Evolutionary conservation across 495 filamentous ascomycete genomes (phyloP), one percentile per base, ranked within the genome.

Genomic region (Beverwykella pulmonaria): DNA sequence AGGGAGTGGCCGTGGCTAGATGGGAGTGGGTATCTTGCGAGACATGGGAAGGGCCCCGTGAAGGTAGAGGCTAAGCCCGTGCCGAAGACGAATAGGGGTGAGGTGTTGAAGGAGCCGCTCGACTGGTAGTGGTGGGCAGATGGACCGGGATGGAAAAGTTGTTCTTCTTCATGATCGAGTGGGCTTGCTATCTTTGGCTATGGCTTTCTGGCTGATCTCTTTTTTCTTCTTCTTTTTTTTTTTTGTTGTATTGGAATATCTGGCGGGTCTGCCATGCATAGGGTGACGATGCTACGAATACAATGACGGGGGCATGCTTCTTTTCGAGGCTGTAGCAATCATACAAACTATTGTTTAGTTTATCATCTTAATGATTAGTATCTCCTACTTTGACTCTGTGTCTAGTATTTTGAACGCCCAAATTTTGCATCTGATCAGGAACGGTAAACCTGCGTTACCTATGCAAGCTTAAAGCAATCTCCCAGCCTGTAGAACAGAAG

Each of bases 1-100:
- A 77, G 81, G 34, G 86, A 90, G 59, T 96, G 92, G 36, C 93
- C 94, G 19, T 98, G 94, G 94, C 78, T 98, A 73, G 92, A 97
- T 75, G 94, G 94, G 23, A 86, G 80, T 56, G 92, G 84, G 10
- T 98, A 96, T 78, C 82, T 98, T 49, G 87, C 86, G 74, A 82
- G 89, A 70, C 82, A 80, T 74, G 84, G 85, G 15, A 81, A 82
- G 60, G 83, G 87, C 36, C 79, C 76, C 62, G 84, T 93, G 46
- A 88, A 86, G 71, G 85, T 89, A n/a, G 88, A 93, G 77, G 90
- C 94, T 20, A 90, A 83, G 23, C 87, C 90, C 19, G 89, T 98
- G 29, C 92, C 93, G 41, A 92, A 85, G 77, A 97, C 94, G 63
- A 97, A 98, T 79, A 81, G 91, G 17, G 94, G 94, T 0, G 88